Conservation (phyloP, 768 basidiomycete genomes). For the Boletus subcaerulescens region DNA sequence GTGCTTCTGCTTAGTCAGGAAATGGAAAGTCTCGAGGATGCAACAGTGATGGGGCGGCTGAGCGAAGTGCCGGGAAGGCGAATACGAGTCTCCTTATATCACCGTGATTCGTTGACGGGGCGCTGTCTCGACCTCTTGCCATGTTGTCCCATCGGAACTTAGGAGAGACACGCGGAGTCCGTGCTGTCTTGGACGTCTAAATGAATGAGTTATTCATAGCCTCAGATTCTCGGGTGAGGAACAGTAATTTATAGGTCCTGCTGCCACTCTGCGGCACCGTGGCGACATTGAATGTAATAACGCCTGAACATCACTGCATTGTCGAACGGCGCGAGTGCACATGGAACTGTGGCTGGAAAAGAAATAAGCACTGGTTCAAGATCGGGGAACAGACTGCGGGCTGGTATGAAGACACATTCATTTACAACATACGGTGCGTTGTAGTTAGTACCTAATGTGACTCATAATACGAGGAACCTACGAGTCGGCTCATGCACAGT, state of each 20-base stretch:
- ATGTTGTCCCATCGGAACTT: neutral
- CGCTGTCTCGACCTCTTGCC: constrained; percentile 6
- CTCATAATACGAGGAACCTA: too few species aligned
- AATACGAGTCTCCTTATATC: constrained; percentile 15
- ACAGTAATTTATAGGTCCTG: neutral
- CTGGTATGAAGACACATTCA: neutral
- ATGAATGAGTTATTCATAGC: constrained; percentile 19
- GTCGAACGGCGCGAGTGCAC: neutral
- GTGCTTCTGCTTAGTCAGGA: constrained; percentile 1
- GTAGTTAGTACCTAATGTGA: too few species aligned
- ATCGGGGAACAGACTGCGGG: neutral
- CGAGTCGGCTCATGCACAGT: too few species aligned
- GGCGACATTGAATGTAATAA: neutral
- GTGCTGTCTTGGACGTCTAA: constrained; percentile 16
- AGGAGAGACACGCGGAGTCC: constrained; percentile 17
- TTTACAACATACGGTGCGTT: too few species aligned
- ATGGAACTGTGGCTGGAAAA: neutral
- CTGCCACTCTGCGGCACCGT: constrained; percentile 1
- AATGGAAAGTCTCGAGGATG: neutral
- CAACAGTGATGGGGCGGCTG: neutral
- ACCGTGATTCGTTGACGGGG: constrained; percentile 5
- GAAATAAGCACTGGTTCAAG: neutral
- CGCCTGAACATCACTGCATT: neutral
- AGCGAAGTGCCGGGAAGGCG: neutral
- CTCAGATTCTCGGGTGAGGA: constrained; percentile 8